phyloP scores from a whole-genome alignment of 371 early-diverging fungal genomes.

The Mortierella sp. region DNA sequence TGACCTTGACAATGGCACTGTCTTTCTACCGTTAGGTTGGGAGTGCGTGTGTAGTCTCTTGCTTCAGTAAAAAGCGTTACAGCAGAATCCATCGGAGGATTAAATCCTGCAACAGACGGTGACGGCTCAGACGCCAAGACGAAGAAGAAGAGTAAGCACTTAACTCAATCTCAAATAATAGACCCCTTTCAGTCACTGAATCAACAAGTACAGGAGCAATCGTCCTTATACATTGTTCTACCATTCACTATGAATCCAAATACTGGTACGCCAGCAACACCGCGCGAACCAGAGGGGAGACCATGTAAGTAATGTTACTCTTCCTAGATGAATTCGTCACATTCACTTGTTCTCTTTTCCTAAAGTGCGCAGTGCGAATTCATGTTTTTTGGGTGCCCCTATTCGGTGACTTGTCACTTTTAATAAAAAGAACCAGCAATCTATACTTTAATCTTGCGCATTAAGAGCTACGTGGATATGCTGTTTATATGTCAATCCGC shows the following conservation, averaged over 20 bases:
- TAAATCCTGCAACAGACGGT: background rate
- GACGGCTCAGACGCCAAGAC: background rate
- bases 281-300: background rate
- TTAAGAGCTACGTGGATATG: too few species aligned
- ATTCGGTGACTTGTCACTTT: too few species aligned
- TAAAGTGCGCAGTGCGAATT: background rate
- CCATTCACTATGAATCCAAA: conserved; percentile 3
- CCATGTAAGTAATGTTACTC: background rate
- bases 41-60: background rate
- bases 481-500: too few species aligned
- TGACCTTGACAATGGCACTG: background rate
- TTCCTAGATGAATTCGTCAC: conserved; percentile 2
- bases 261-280: background rate
- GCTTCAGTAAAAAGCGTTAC: background rate
- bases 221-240: background rate
- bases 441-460: too few species aligned
- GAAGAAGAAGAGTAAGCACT: background rate
- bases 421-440: too few species aligned
- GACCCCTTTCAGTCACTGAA: background rate
- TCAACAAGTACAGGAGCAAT: conserved; percentile 4
- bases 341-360: background rate
- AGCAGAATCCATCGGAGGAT: background rate
- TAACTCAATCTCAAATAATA: background rate
- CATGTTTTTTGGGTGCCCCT: too few species aligned
- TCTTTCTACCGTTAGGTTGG: too few species aligned